These are phyloP conservation scores for Kwoniella sp. DNA, from an alignment of 768 basidiomycete species.

Conservation along the genomic window DNA sequence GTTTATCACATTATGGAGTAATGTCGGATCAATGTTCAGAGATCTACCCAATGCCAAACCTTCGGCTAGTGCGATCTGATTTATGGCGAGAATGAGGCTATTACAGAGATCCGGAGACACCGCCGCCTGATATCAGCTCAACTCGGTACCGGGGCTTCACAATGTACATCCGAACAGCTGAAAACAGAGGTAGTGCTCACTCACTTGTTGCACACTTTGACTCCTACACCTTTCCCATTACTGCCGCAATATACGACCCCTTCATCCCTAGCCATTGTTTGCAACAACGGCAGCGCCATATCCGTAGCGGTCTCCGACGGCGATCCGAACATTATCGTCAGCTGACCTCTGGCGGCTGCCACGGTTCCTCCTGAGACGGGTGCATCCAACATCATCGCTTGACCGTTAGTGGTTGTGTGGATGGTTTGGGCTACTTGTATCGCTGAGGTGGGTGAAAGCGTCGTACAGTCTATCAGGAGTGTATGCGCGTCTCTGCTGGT, in stretches of 20 bases:
- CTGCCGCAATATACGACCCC: conserved; percentile 43
- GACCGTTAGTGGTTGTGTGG: conserved; percentile 59
- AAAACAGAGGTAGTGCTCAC: conserved; percentile 7
- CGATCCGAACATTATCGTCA: conserved; percentile 91
- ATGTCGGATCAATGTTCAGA: conserved; percentile 37
- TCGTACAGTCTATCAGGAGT: conserved; percentile 86
- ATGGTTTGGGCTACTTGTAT: conserved; percentile 63
- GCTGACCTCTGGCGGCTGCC: conserved; percentile 81
- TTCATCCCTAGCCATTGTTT: conserved; percentile 41
- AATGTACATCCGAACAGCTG: too few relatives aligned
- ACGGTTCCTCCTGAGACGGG: conserved; percentile 91
- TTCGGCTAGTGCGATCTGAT: conserved; percentile 48
- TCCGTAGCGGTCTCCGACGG: conserved; percentile 48
- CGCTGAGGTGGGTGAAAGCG: conserved; percentile 77
- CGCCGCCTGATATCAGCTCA: too few relatives aligned
- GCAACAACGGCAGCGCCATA: conserved; percentile 36
- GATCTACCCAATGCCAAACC: conserved; percentile 42
- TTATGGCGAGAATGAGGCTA: conserved; percentile 49
- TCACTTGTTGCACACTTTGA: conserved; percentile 52
- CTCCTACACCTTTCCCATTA: conserved; percentile 46
- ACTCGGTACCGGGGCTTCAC: too few relatives aligned
- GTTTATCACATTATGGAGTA: conserved; percentile 45
- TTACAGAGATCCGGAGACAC: too few relatives aligned
- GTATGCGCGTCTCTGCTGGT: conserved; percentile 55
- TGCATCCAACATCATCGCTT: conserved; percentile 83